Base-by-base conservation (phyloP, 257 asterid genomes). In the Solanum okadae region DNA sequence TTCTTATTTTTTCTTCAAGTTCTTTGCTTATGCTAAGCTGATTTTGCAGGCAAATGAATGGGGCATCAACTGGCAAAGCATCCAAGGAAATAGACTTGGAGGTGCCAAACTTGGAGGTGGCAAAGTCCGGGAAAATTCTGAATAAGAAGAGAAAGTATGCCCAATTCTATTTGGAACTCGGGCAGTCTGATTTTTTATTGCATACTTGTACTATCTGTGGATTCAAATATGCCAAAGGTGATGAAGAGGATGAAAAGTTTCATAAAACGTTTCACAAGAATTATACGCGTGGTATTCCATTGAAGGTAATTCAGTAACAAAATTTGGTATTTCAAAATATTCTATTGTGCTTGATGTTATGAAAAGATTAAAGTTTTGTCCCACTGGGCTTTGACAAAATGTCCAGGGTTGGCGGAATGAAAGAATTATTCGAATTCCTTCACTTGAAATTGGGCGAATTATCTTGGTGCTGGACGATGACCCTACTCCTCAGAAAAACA, bases 201-300 rank as follows among this genome's bases (percentile, higher is more conserved):
- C 95, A 88, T 67, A 91, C 95, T 16, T 95, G 99, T 81, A 92
- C 86, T 34, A 76, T 87, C 8, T 95, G 99, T 87, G 92, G 95
- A 72, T 95, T 95, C 88, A 90, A 88, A 91, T 96, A 93, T 89
- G 91, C 96, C 88, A 87, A 94, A 33, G 98, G 99, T 14, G 94
- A 91, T 70, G 93, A 93, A 91, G 91, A 22, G 38, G 98, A 96
- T 85, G 98, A 94, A 88, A 92, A 91, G 88, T 90, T 94, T 91
- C 99, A 96, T 93, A 93, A 89, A 89, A 76, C 93, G 25, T 89
- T 96, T 93, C 98, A 96, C 94, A 93, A 91, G 93, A 94, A 92
- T 90, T 94, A 93, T 93, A 94, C 94, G 11, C 93, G 73, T 65
- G 99, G 98, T 42, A 89, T 96, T 79, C 96, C 93, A 78, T 94